Conservation (phyloP, 2,329 filamentous ascomycete species). For the Pseudopithomyces maydicus region DNA sequence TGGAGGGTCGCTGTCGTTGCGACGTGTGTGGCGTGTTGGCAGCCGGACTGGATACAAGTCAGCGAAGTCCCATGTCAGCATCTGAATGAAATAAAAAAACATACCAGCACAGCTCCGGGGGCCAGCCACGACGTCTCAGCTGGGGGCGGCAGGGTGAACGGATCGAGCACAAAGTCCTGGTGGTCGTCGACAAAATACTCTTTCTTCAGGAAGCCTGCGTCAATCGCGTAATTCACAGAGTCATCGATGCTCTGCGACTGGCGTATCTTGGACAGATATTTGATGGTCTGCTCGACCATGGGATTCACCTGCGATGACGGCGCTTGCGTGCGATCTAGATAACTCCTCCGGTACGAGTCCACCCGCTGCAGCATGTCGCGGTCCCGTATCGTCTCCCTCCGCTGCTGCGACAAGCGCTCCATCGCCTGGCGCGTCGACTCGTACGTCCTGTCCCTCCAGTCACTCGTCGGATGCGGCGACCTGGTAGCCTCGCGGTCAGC, state of each 20-base stretch:
- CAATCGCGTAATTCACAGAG: conserved; percentile 58
- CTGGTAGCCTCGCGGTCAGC: conserved; percentile 44
- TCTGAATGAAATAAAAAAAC: background rate
- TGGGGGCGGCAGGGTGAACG: conserved; percentile 56
- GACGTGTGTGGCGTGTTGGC: conserved; percentile 60
- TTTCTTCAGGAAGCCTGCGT: conserved; percentile 58
- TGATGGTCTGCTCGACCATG: conserved; percentile 62
- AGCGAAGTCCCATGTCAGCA: background rate
- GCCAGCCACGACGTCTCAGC: conserved; percentile 64
- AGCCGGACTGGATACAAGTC: conserved; percentile 54
- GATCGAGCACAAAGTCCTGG: conserved; percentile 64
- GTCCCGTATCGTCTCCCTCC: conserved; percentile 19
- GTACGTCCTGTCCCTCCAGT: conserved; percentile 28
- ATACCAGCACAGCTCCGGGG: conserved; percentile 61
- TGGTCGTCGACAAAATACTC: conserved; percentile 59
- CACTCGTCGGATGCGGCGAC: conserved; percentile 20
- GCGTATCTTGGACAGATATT: conserved; percentile 65
- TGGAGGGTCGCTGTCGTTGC: conserved; percentile 29
- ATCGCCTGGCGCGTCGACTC: conserved; percentile 29
- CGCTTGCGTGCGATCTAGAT: conserved; percentile 30
- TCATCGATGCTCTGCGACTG: conserved; percentile 60
- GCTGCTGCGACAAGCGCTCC: conserved; percentile 38
- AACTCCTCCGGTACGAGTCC: conserved; percentile 34
- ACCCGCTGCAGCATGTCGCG: conserved; percentile 30
- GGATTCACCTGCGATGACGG: conserved; percentile 33